Evolutionary conservation across 305 asterid species (phyloP).

Genomic region (Fraxinus angustifolia): DNA sequence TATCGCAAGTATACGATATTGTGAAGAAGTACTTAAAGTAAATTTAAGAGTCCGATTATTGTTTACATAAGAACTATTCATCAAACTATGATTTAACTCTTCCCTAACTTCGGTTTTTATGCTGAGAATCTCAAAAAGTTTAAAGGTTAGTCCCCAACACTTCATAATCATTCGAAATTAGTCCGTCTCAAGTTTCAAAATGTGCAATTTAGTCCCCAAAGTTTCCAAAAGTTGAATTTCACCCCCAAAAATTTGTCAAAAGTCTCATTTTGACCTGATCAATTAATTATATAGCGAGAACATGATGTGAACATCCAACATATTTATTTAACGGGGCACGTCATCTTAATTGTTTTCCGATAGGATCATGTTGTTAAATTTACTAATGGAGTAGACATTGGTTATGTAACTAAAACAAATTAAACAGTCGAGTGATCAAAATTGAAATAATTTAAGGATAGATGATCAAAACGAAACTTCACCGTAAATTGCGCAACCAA

Average conservation of each 20-base stretch:
- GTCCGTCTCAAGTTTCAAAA: not conserved
- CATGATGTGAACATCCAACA: not conserved
- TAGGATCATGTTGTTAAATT: not conserved
- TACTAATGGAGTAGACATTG: not conserved
- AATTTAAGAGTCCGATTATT: too few relatives aligned
- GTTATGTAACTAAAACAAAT: not conserved
- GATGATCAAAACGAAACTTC: not conserved
- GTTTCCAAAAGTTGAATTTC: not conserved
- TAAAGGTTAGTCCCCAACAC: too few relatives aligned
- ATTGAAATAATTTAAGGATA: not conserved
- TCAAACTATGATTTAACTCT: too few relatives aligned
- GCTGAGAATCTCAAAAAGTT: not conserved
- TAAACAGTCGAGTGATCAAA: not conserved
- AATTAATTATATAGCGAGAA: not conserved
- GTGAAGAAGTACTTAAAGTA: too few relatives aligned
- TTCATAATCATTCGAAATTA: too few relatives aligned
- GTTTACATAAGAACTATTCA: too few relatives aligned
- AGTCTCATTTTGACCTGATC: not conserved
- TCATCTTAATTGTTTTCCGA: not conserved
- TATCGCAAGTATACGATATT: too few relatives aligned
- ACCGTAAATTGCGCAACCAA: not conserved
- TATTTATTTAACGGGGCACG: not conserved
- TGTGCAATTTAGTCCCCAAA: not conserved
- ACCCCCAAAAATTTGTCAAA: not conserved
- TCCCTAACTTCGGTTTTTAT: not conserved